Evolutionary conservation across 2,329 filamentous ascomycete genomes (phyloP).

Genomic region (Fusarium verticillioides): DNA sequence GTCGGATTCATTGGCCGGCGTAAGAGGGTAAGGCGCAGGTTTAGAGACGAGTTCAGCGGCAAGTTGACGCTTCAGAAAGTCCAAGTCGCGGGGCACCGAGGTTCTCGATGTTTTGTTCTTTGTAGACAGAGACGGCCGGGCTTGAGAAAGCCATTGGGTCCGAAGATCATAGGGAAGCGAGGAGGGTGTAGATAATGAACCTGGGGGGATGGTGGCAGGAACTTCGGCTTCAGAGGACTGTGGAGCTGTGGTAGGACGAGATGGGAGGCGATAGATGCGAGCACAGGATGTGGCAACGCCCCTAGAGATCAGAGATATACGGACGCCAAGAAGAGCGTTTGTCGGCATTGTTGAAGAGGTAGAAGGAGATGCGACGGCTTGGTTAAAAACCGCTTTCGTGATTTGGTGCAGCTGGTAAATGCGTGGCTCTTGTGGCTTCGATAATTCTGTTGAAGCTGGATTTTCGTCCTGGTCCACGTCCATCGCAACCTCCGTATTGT

Average conservation of each 20-base stretch:
- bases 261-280: constrained; percentile 85
- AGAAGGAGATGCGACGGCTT: constrained; percentile 38
- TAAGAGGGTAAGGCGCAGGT: constrained; percentile 47
- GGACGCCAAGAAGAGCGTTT: constrained; percentile 67
- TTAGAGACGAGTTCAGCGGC: constrained; percentile 60
- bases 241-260: constrained; percentile 35
- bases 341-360: constrained; percentile 43
- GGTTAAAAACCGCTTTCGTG: constrained; percentile 47
- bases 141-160: constrained; percentile 75
- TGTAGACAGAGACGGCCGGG: constrained; percentile 43
- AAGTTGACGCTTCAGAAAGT: constrained; percentile 56
- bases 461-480: constrained; percentile 44
- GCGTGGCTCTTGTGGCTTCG: neutral
- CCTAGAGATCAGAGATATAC: constrained; percentile 73
- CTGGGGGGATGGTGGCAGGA: constrained; percentile 55
- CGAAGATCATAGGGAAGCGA: constrained; percentile 64
- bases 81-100: constrained; percentile 45
- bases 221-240: constrained; percentile 56
- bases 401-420: constrained; percentile 40
- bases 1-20: constrained; percentile 51
- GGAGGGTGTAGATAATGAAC: constrained; percentile 14
- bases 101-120: constrained; percentile 17
- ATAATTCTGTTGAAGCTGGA: neutral
- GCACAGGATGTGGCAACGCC: constrained; percentile 79
- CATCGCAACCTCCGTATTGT: constrained; percentile 45